These are phyloP conservation scores for Actinomucor elegans DNA, from an alignment of 371 early-diverging fungal genomes.

Conservation along the genomic window DNA sequence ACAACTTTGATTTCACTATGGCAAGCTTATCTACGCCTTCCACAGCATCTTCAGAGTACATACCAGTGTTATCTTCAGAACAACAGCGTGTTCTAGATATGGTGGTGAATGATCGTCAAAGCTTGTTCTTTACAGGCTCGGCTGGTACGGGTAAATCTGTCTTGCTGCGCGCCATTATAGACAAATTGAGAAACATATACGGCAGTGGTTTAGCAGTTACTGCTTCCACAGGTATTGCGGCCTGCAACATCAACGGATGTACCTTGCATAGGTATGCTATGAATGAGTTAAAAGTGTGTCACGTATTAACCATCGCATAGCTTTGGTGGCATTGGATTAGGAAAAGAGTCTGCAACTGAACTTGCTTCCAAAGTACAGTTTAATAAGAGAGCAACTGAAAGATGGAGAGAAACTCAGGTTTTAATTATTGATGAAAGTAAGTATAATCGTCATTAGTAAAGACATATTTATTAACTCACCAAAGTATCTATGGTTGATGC, in stretches of 20 bases:
- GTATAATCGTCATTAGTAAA: constrained; percentile 9
- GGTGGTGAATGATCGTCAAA: constrained; percentile 13
- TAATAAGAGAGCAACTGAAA: constrained; percentile 29
- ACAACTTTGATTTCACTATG: neutral
- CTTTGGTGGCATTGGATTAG: constrained; percentile 80
- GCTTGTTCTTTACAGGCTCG: constrained; percentile 40
- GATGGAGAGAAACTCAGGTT: constrained; percentile 71
- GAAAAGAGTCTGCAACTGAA: constrained; percentile 44
- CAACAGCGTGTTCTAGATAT: constrained; percentile 19
- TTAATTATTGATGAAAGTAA: constrained; percentile 90
- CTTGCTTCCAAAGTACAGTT: constrained; percentile 44
- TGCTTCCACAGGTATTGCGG: constrained; percentile 92
- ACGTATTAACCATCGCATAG: too few relatives aligned
- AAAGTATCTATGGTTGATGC: constrained; percentile 94
- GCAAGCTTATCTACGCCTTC: neutral
- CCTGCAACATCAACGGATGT: constrained; percentile 80
- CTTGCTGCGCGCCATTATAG: constrained; percentile 68
- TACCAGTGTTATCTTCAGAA: constrained; percentile 16
- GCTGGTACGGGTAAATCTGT: constrained; percentile 87
- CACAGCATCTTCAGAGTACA: neutral
- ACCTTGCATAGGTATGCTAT: constrained; percentile 66
- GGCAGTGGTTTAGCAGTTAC: constrained; percentile 68
- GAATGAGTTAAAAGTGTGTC: too few relatives aligned
- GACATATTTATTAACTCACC: constrained; percentile 24
- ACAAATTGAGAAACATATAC: constrained; percentile 32